Evolutionary conservation across 495 filamentous ascomycete species (phyloP).

Genomic region (Niebla homalea): DNA sequence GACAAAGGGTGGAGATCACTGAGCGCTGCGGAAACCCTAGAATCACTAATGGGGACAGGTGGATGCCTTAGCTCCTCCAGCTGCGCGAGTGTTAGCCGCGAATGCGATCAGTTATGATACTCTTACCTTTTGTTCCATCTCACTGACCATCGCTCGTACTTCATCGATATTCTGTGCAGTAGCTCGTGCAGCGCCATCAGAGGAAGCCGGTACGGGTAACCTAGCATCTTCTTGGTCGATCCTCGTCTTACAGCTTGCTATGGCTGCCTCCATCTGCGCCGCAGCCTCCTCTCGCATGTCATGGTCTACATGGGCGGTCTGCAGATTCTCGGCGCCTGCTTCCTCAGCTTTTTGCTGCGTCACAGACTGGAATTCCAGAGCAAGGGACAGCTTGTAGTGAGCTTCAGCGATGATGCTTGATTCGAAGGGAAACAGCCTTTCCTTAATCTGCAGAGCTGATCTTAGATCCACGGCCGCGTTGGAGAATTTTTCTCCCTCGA

Average conservation of each 20-base stretch:
- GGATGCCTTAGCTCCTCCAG: conserved; percentile 64
- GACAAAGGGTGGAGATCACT: conserved; percentile 38
- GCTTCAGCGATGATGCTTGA: conserved; percentile 81
- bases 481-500: conserved; percentile 82
- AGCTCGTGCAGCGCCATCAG: conserved; percentile 38
- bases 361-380: conserved; percentile 84
- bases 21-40: conserved; percentile 29
- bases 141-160: conserved; percentile 71
- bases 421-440: conserved; percentile 60
- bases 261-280: conserved; percentile 66
- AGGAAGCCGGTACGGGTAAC: conserved; percentile 39
- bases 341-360: conserved; percentile 44
- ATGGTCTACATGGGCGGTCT: conserved; percentile 43
- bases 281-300: conserved; percentile 62
- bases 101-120: background rate
- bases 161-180: conserved; percentile 58
- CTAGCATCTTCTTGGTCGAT: conserved; percentile 59
- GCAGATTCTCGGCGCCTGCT: conserved; percentile 18
- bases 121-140: conserved; percentile 74
- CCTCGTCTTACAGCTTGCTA: conserved; percentile 62
- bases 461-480: conserved; percentile 70
- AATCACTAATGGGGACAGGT: conserved; percentile 47
- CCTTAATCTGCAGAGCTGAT: conserved; percentile 60
- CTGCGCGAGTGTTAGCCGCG: conserved; percentile 22
- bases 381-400: conserved; percentile 89